Percentiles rank a stretch among this genome's conserved stretches.
These are phyloP conservation scores for Marsdenia floribunda DNA, from an alignment of 257 asterid species.

Conservation along the genomic window DNA sequence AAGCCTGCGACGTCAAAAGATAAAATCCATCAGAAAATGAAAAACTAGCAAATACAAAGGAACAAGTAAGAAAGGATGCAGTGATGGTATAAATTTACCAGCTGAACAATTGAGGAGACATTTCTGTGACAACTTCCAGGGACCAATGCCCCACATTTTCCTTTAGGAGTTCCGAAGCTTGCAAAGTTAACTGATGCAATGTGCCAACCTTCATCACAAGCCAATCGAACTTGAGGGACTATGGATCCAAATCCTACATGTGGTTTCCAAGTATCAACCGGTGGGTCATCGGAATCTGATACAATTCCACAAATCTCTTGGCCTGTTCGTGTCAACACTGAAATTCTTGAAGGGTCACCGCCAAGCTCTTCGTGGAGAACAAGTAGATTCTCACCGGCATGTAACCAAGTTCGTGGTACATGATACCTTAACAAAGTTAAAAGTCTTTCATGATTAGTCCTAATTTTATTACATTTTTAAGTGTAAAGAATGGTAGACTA, in stretches of 20 bases:
- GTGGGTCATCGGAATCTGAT: conserved; percentile 57
- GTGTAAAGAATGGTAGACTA: no score
- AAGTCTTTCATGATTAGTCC: background rate
- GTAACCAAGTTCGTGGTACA: conserved; percentile 68
- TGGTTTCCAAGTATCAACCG: conserved; percentile 51
- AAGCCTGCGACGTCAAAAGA: conserved; percentile 32
- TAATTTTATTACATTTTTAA: background rate
- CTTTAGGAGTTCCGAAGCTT: conserved; percentile 54
- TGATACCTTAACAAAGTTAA: conserved; percentile 40
- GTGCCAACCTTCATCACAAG: conserved; percentile 53
- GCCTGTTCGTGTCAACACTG: conserved; percentile 32
- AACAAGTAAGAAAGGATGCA: background rate
- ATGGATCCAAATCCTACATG: conserved; percentile 32
- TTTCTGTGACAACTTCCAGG: conserved; percentile 44
- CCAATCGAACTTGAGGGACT: conserved; percentile 43
- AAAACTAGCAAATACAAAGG: background rate
- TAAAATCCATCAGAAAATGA: background rate
- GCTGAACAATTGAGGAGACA: conserved; percentile 32
- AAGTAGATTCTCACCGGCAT: conserved; percentile 51
- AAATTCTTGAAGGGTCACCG: conserved; percentile 58
- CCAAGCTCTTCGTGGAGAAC: conserved; percentile 75
- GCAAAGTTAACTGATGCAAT: conserved; percentile 49
- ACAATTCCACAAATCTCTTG: conserved; percentile 47
- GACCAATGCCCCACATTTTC: conserved; percentile 48
- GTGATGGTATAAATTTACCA: conserved; percentile 27